phyloP scores from a whole-genome alignment of 1,139 yeast genomes.

The Sugiyamaella pinicola region DNA sequence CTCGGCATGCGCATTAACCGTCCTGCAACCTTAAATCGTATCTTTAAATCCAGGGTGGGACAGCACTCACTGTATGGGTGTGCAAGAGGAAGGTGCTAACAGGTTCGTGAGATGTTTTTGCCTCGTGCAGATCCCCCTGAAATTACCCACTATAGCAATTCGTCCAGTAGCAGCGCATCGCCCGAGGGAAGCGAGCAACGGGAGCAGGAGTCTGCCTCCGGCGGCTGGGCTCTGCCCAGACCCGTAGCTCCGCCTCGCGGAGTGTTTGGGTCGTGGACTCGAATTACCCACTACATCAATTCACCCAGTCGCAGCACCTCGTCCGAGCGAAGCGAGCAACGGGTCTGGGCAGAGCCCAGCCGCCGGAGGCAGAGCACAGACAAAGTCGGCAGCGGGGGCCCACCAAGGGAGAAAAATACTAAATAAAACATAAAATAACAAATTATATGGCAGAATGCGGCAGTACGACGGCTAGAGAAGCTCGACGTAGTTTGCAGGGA shows the following conservation, averaged over 20 bases:
- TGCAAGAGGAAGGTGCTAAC: no score
- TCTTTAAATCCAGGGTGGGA: not conserved
- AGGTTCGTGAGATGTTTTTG: no score
- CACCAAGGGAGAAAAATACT: no score
- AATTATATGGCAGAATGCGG: not conserved
- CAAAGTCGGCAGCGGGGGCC: no score
- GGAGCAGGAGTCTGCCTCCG: no score
- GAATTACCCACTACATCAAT: not conserved
- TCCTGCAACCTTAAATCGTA: conserved; percentile 11
- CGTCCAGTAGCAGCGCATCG: not conserved
- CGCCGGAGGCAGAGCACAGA: conserved; percentile 13
- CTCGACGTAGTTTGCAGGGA: conserved; percentile 97
- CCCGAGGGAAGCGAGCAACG: conserved; percentile 1
- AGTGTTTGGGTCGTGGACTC: not conserved
- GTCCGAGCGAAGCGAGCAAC: not conserved
- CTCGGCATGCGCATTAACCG: not conserved
- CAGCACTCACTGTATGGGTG: no score
- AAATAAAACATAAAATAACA: conserved; percentile 1
- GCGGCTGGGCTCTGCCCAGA: not conserved
- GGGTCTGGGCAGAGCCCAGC: conserved; percentile 10
- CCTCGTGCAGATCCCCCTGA: no score
- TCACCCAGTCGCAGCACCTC: no score
- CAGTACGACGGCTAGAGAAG: conserved; percentile 49
- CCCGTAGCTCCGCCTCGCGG: not conserved
- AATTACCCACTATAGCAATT: not conserved